phyloP scores from a whole-genome alignment of 495 filamentous ascomycete genomes.

The Penicillium psychrofluorescens region DNA sequence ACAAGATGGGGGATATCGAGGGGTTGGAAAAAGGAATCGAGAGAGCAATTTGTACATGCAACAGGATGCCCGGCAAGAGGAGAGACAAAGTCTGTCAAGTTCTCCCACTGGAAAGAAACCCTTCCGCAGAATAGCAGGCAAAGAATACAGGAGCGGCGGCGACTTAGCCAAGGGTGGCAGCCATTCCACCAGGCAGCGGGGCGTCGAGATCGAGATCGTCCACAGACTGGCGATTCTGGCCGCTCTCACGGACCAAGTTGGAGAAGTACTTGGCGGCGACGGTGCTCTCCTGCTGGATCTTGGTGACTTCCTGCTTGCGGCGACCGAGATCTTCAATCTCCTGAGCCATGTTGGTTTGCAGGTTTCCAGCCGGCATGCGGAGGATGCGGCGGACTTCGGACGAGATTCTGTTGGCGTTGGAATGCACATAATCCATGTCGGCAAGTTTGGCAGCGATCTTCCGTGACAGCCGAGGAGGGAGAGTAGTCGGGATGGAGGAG shows the following conservation, averaged over 20 bases:
- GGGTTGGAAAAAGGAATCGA: conserved; percentile 1
- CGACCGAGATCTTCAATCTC: conserved; percentile 73
- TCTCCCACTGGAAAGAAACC: conserved; percentile 7
- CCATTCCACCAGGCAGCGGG: conserved; percentile 35
- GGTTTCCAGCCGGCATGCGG: conserved; percentile 71
- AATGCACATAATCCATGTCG: conserved; percentile 84
- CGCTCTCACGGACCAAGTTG: conserved; percentile 73
- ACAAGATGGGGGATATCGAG: conserved; percentile 10
- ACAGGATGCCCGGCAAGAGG: neutral
- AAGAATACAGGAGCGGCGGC: conserved; percentile 8
- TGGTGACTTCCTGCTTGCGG: conserved; percentile 71
- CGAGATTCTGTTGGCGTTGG: conserved; percentile 76
- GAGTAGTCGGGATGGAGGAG: conserved; percentile 75
- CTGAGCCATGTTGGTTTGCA: conserved; percentile 70
- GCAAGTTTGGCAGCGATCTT: conserved; percentile 76
- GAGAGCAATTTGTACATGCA: conserved; percentile 6
- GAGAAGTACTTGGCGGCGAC: conserved; percentile 79
- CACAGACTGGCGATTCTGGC: conserved; percentile 63
- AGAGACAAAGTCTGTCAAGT: neutral
- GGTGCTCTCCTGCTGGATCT: conserved; percentile 66
- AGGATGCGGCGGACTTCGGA: conserved; percentile 80
- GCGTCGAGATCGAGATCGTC: conserved; percentile 75
- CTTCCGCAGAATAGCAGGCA: neutral
- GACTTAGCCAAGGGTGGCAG: conserved; percentile 17
- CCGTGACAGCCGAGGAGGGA: conserved; percentile 75